Evolutionary conservation across 169 alveolate genomes (phyloP), one percentile per base, ranked within the genome.

Genomic region (Plasmodium adleri): DNA sequence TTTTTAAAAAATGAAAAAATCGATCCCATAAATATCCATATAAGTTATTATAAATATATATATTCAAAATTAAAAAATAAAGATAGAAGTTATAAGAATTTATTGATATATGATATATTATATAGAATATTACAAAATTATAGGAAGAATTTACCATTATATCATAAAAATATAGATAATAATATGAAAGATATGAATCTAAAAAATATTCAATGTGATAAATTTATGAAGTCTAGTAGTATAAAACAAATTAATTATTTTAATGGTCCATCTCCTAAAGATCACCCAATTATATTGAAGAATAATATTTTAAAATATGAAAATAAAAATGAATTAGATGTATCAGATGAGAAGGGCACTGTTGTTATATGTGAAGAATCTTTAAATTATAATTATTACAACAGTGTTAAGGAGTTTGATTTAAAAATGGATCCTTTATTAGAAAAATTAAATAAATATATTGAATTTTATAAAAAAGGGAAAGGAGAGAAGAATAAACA

Each of bases 51-150:
- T 13, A 39, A 50, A 45, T 50, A 71, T 26, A 9, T 86, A 32
- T 59, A 43, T 22, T 26, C 20, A 43, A 59, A 73, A 47, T 17
- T 86, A 32, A 72, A 10, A 10, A 58, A 86, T n/a, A 60, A 49
- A 1, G 12, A 62, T 24, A 24, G 26, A 9, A 86, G 49, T 26
- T 60, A 49, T 15, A 72, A 86, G 56, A 6, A 22, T 6, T 45
- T 86, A 17, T 43, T 86, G 1, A 12, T 74, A 4, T 86, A 49
- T 60, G 88, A 62, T 32, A 47, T 72, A 45, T 17, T 86, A 7
- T 72, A 86, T 66, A 72, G 49, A 24, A 52, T 52, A 9, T 20
- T 86, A 20, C 28, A 22, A 68, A 83, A 39, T 68, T 68, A 83
- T 68, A 52, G 54, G 39, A 72, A n/a, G 45, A 62, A 13, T 47